Evolutionary conservation across 164 flowering plant genomes (phyloP).

Genomic region (Brasenia schreberi): DNA sequence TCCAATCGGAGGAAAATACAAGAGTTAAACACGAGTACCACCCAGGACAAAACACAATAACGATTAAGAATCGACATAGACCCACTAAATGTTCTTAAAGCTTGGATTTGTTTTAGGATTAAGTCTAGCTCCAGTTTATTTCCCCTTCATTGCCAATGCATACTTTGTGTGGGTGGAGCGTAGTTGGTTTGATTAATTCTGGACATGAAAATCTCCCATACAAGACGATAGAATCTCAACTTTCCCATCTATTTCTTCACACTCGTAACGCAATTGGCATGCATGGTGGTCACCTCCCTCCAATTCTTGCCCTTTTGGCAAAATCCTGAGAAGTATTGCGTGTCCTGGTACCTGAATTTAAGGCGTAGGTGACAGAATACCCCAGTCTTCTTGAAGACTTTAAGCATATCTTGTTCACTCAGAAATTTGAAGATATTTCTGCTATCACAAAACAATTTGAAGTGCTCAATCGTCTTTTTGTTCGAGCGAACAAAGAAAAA

Average conservation of each 20-base stretch:
- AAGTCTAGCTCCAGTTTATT: no score
- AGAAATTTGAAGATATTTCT: slow-evolving; percentile 23
- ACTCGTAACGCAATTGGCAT: neutral
- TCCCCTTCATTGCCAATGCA: no score
- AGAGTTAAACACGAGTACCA: no score
- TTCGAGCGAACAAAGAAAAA: slow-evolving; percentile 41
- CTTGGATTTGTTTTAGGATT: no score
- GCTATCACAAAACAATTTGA: slow-evolving; percentile 27
- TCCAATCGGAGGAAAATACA: no score
- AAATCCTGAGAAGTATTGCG: neutral
- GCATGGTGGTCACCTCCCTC: neutral
- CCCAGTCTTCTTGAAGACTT: slow-evolving; percentile 14
- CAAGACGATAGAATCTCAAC: neutral
- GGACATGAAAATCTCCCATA: neutral
- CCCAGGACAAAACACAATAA: no score
- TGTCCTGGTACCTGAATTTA: neutral
- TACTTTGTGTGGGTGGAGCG: no score
- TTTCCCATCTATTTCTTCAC: neutral
- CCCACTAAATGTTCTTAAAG: no score
- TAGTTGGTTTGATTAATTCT: no score
- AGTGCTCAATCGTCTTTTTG: slow-evolving; percentile 32
- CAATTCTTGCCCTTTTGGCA: neutral
- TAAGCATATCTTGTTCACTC: slow-evolving; percentile 58
- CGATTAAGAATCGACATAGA: no score
- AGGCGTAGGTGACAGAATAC: slow-evolving; percentile 2